These are phyloP conservation scores for Diplodia scrobiculata DNA, from an alignment of 2,329 filamentous ascomycete species.

Conservation along the genomic window DNA sequence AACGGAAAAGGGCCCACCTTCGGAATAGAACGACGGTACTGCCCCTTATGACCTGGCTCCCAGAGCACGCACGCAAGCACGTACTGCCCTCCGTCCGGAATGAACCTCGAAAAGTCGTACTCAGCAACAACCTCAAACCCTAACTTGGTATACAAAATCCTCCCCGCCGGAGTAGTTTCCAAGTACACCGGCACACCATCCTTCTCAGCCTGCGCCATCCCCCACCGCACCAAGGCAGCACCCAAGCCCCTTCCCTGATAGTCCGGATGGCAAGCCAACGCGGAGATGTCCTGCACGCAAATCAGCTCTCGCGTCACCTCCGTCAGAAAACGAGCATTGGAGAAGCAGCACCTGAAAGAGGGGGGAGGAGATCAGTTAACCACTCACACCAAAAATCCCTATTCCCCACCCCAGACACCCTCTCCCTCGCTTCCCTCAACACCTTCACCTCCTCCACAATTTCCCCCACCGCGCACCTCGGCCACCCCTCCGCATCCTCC, in stretches of 20 bases:
- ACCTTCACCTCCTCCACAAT: not conserved
- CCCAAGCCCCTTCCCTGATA: slow-evolving; percentile 19
- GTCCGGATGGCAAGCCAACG: slow-evolving; percentile 17
- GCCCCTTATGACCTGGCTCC: not conserved
- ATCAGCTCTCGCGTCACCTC: slow-evolving; percentile 16
- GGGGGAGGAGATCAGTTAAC: not conserved
- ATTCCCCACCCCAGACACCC: not conserved
- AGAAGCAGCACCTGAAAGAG: not conserved
- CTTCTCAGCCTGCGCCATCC: slow-evolving; percentile 37
- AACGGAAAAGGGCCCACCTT: not conserved
- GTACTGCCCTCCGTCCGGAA: not conserved
- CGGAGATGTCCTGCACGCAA: slow-evolving; percentile 33
- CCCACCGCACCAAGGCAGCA: slow-evolving; percentile 23
- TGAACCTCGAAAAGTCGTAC: slow-evolving; percentile 37
- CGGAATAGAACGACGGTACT: not conserved
- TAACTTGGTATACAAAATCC: slow-evolving; percentile 41
- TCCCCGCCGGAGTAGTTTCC: slow-evolving; percentile 44
- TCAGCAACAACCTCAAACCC: slow-evolving; percentile 35
- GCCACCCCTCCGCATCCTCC: not conserved
- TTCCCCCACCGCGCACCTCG: not conserved
- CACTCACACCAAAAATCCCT: slow-evolving; percentile 5
- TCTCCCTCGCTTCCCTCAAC: not conserved
- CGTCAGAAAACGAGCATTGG: not conserved
- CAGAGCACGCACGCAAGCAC: not conserved
- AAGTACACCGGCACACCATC: slow-evolving; percentile 45